phyloP scores from a whole-genome alignment of 257 asterid species.

The Solanum paucissectum region DNA sequence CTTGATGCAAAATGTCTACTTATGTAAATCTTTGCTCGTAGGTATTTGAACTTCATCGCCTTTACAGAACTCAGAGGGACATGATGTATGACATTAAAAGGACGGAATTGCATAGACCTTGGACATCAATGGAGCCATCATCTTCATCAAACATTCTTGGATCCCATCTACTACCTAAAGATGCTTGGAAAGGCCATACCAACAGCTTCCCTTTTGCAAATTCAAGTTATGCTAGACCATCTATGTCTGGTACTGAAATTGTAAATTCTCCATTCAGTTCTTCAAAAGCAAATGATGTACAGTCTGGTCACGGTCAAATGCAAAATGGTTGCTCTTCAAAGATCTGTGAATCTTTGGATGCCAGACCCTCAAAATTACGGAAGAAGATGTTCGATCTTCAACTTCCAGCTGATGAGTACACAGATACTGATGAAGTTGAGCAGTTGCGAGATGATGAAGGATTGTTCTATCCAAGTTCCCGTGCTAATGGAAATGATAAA shows the following conservation, averaged over 20 bases:
- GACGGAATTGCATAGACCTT: constrained; percentile 32
- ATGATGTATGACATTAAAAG: constrained; percentile 75
- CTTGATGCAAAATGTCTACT: constrained; percentile 3
- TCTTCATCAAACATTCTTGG: constrained; percentile 63
- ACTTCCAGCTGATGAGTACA: constrained; percentile 76
- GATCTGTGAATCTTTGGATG: constrained; percentile 40
- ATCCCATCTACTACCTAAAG: constrained; percentile 54
- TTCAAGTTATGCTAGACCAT: constrained; percentile 40
- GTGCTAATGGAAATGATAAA: constrained; percentile 22
- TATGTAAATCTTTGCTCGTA: constrained; percentile 9
- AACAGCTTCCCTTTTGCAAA: constrained; percentile 41
- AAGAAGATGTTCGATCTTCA: constrained; percentile 83
- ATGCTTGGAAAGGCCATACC: constrained; percentile 60
- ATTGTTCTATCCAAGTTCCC: constrained; percentile 17
- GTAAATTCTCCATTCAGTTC: constrained; percentile 61
- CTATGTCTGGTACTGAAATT: constrained; percentile 42
- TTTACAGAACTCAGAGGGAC: constrained; percentile 79
- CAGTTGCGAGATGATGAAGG: constrained; percentile 19
- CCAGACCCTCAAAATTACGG: constrained; percentile 74
- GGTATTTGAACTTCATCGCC: constrained; percentile 88
- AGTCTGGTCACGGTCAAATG: constrained; percentile 23
- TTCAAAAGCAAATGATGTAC: constrained; percentile 36
- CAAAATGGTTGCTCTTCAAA: constrained; percentile 40
- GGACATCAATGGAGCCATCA: constrained; percentile 63
- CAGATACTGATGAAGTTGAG: constrained; percentile 53